These are phyloP conservation scores for Besnoitia besnoiti DNA, from an alignment of 169 alveolate genomes.

Conservation along the genomic window DNA sequence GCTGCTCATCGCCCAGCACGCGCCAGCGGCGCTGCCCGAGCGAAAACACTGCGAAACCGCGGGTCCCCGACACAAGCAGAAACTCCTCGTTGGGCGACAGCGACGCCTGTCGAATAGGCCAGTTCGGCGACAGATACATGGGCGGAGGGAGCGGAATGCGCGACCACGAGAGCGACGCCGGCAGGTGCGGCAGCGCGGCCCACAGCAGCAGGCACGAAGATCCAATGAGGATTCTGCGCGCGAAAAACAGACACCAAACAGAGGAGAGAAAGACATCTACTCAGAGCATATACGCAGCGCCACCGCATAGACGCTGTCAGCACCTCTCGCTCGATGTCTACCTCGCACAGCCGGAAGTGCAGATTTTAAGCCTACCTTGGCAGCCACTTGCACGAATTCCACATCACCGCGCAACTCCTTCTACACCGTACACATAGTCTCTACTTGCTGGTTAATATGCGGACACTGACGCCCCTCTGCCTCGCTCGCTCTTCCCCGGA, in stretches of 20 bases:
- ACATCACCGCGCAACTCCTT: no score
- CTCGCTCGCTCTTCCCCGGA: no score
- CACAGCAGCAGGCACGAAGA: conserved; percentile 51
- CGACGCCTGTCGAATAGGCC: conserved; percentile 73
- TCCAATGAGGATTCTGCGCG: conserved; percentile 52
- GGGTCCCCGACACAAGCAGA: conserved; percentile 70
- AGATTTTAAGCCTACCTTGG: no score
- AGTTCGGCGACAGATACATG: conserved; percentile 70
- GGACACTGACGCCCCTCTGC: no score
- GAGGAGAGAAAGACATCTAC: neutral
- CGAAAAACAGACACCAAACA: neutral
- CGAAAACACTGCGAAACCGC: conserved; percentile 74
- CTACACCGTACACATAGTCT: no score
- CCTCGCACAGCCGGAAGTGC: no score
- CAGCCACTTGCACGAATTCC: no score
- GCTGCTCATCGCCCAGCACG: conserved; percentile 68
- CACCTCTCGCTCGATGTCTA: no score
- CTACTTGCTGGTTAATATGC: no score
- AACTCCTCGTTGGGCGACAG: conserved; percentile 66
- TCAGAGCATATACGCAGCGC: no score
- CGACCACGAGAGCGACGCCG: conserved; percentile 34
- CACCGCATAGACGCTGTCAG: no score
- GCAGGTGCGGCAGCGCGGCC: conserved; percentile 28
- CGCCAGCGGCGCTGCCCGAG: conserved; percentile 73
- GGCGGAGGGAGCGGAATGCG: conserved; percentile 75